Base-by-base conservation (phyloP, 2,329 filamentous ascomycete species). In the Talaromyces sp. region DNA sequence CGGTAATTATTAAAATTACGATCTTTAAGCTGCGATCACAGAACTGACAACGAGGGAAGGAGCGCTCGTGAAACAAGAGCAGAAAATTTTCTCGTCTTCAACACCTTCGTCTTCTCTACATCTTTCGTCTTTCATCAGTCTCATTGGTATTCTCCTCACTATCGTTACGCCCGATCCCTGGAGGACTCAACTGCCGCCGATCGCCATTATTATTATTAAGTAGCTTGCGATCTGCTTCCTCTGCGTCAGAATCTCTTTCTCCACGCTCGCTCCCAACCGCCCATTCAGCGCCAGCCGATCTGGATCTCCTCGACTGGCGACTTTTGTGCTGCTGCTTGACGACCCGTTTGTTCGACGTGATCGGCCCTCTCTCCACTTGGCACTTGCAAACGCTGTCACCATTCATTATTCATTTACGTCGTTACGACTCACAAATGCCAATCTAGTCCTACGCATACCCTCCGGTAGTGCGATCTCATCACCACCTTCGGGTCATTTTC, bases 241-340 rank as follows among this genome's bases (percentile, higher is more conserved):
- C 27, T 17, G 26, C 24, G 12, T 53, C 51, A 31, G 32, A 32
- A 32, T n/a, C n/a, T 10, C n/a, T n/a, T 43, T 43, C 41, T 43
- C 41, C 41, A 46, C 41, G 41, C 41, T 46, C 41, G 41, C 41
- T 46, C 3, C 3, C 38, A 9, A 31, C 24, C 51, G 19, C 51
- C 51, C 51, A 54, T 54, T 54, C 51, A 54, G 27, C 51, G 29
- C 14, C 27, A 26, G n/a, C 51, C 51, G 51, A 54, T 54, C 51
- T 21, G 32, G 11, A 54, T 32, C n/a, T 31, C 51, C 3, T 17
- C 27, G 17, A 17, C 27, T 29, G 26, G 26, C n/a, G 17, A 26
- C 26, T n/a, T n/a, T n/a, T 11, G 7, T 29, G 17, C 21, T 19
- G 41, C 41, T 46, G 27, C 41, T 6, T 21, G 38, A 12, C n/a